Conservation (phyloP, 768 basidiomycete genomes). For the Clavulina sp. region DNA sequence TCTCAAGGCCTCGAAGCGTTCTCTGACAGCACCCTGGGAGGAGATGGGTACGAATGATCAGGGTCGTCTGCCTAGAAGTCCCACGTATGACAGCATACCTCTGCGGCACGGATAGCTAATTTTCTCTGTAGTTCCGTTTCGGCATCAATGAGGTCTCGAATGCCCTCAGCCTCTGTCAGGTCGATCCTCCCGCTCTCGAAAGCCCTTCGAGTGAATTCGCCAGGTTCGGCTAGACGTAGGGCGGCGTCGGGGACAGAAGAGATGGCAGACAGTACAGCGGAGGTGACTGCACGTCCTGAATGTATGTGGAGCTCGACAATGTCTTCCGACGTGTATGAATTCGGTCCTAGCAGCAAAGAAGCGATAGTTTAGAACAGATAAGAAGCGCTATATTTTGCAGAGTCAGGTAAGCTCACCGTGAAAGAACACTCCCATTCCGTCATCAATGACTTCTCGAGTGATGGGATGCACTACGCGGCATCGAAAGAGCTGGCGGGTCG, state of each 20-base stretch:
- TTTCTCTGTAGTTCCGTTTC: conserved; percentile 72
- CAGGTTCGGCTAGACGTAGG: conserved; percentile 59
- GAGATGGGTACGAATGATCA: background rate
- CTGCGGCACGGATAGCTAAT: conserved; percentile 48
- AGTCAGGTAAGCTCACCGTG: conserved; percentile 29
- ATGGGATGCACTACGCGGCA: conserved; percentile 50
- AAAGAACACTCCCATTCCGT: conserved; percentile 70
- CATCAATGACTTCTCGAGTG: conserved; percentile 47
- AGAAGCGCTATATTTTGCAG: background rate
- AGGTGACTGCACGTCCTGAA: conserved; percentile 65
- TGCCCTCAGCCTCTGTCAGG: conserved; percentile 74
- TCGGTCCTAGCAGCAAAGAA: conserved; percentile 34
- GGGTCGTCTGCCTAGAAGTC: background rate
- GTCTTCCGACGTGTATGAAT: conserved; percentile 70
- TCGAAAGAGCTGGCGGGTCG: conserved; percentile 43
- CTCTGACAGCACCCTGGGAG: conserved; percentile 41
- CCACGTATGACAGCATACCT: conserved; percentile 27
- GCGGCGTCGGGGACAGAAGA: conserved; percentile 39
- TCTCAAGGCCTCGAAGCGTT: conserved; percentile 46
- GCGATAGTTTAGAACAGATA: background rate
- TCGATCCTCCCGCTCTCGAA: conserved; percentile 69
- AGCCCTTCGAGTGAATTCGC: conserved; percentile 79
- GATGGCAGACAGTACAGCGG: conserved; percentile 48
- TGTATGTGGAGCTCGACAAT: conserved; percentile 76
- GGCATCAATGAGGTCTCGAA: conserved; percentile 74